Percentiles rank a stretch among this genome's conserved stretches.
Evolutionary conservation across 805 yeast genomes (phyloP).

Genomic region (Brettanomyces bruxellensis): DNA sequence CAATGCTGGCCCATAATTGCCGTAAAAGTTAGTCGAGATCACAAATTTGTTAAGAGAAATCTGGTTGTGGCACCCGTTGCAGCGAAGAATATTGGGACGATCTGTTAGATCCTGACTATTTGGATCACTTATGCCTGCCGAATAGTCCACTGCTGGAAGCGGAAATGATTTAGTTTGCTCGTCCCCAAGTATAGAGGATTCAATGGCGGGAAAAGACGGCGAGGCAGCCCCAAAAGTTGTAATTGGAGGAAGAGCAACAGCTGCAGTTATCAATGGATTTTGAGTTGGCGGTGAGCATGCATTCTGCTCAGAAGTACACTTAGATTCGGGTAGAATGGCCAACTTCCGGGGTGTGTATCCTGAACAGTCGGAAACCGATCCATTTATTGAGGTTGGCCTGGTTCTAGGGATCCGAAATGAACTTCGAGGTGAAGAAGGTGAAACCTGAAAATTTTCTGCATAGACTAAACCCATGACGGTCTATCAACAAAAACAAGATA

Average conservation of each 20-base stretch:
- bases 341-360: too few relatives aligned
- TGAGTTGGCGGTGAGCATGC: background rate
- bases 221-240: background rate
- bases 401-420: too few relatives aligned
- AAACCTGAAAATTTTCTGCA: too few relatives aligned
- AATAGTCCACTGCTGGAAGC: background rate
- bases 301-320: too few relatives aligned
- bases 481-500: too few relatives aligned
- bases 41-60: constrained; percentile 21
- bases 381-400: too few relatives aligned
- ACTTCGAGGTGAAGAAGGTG: too few relatives aligned
- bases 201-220: background rate
- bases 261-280: background rate
- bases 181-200: background rate
- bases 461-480: too few relatives aligned
- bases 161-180: too few relatives aligned
- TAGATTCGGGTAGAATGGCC: too few relatives aligned
- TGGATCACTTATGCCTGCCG: background rate
- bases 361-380: too few relatives aligned
- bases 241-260: background rate
- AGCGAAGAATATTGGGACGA: constrained; percentile 15
- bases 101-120: background rate
- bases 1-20: constrained; percentile 25
- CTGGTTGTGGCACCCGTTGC: constrained; percentile 26
- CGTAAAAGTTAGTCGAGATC: constrained; percentile 26